These are phyloP conservation scores for Trichoderma koningiopsis DNA, from an alignment of 2,329 filamentous ascomycete species.

Conservation along the genomic window DNA sequence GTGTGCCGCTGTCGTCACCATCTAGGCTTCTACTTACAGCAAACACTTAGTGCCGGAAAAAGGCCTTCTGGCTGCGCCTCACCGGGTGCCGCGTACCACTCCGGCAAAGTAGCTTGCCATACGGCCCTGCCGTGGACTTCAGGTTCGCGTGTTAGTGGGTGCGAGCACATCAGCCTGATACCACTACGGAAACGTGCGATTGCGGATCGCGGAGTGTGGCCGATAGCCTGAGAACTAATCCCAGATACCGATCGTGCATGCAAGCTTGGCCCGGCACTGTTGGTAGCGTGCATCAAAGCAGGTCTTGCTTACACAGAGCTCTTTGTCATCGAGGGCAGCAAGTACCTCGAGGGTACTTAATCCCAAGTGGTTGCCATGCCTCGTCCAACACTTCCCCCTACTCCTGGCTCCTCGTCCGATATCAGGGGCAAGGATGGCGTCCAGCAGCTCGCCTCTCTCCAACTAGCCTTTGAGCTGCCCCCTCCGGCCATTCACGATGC, in stretches of 20 bases:
- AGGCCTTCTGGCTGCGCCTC: slow-evolving; percentile 14
- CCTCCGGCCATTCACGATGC: slow-evolving; percentile 68
- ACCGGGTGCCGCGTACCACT: neutral
- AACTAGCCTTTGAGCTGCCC: slow-evolving; percentile 73
- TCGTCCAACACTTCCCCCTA: slow-evolving; percentile 58
- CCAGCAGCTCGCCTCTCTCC: slow-evolving; percentile 61
- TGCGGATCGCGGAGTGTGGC: slow-evolving; percentile 13
- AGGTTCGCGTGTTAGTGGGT: neutral
- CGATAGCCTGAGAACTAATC: slow-evolving; percentile 9
- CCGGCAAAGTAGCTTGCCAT: neutral
- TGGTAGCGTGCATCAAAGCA: neutral
- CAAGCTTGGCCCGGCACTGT: neutral
- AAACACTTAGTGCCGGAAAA: neutral
- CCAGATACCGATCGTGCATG: slow-evolving; percentile 8
- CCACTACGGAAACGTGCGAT: neutral
- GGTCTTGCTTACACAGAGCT: neutral
- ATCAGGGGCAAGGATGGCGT: slow-evolving; percentile 71
- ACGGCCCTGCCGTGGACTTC: neutral
- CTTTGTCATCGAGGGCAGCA: slow-evolving; percentile 16
- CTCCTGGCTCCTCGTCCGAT: slow-evolving; percentile 78
- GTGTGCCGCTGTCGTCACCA: slow-evolving; percentile 19
- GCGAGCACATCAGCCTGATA: neutral
- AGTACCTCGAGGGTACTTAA: neutral
- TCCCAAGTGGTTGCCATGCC: slow-evolving; percentile 34
- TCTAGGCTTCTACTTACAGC: neutral